phyloP scores from a whole-genome alignment of 1,139 yeast species.

The Protomyces macrosporus region DNA sequence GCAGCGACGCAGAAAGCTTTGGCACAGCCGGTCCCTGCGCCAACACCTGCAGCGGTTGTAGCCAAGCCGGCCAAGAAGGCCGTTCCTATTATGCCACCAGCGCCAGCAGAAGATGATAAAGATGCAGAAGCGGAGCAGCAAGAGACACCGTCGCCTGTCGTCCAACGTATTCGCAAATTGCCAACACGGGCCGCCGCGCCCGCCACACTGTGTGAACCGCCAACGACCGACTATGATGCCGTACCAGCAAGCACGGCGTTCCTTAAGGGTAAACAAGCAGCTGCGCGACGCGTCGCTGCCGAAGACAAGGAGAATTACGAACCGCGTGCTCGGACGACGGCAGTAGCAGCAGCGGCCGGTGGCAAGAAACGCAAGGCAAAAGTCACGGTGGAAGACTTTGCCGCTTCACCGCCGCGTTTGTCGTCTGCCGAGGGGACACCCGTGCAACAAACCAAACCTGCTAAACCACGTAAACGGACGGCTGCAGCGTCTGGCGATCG shows the following conservation, averaged over 20 bases:
- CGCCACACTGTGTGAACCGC: neutral
- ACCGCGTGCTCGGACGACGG: neutral
- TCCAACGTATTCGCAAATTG: neutral
- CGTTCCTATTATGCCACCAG: neutral
- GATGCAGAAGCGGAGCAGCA: neutral
- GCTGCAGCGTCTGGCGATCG: neutral
- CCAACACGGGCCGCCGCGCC: neutral
- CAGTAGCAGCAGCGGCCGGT: neutral
- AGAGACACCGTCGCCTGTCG: neutral
- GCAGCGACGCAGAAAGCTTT: neutral
- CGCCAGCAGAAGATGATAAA: neutral
- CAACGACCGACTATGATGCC: neutral
- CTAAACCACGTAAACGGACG: neutral
- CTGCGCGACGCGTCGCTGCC: neutral
- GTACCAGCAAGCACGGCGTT: neutral
- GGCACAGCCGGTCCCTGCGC: neutral
- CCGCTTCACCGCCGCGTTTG: neutral
- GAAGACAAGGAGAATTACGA: neutral
- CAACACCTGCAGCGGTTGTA: neutral
- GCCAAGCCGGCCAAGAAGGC: neutral
- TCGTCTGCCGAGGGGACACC: neutral
- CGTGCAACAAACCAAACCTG: neutral
- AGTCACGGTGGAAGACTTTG: neutral
- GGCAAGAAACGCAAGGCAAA: neutral
- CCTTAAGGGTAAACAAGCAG: neutral